Base-by-base conservation (phyloP, 1,284 basidiomycete genomes). In the Heliocybe sulcata region DNA sequence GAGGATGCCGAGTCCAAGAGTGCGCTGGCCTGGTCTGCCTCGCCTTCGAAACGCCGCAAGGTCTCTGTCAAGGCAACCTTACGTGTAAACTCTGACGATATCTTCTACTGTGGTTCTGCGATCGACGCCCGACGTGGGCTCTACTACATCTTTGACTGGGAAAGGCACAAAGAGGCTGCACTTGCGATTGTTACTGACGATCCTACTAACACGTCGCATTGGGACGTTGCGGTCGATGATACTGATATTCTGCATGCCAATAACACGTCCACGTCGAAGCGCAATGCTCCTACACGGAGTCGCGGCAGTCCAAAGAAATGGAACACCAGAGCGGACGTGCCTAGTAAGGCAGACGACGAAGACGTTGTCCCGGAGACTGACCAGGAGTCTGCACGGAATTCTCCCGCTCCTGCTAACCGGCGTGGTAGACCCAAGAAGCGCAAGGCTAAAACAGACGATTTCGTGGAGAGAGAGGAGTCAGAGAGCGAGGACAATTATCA, bases 71-170 rank as follows among this genome's bases (percentile, higher is more conserved):
- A 20, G 19, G 45, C 29, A 47, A 57, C 19, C 23, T 38, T 22
- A 54, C 2, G 47, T 54, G 27, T 26, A 35, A 45, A 67, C 2
- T 58, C 64, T 19, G 67, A 65, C 10, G 61, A 61, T 1, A 79
- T 76, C 56, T 81, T 79, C 57, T 67, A 61, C 60, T 90, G 87
- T 60, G 70, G 72, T n/a, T 70, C 76, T 20, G 85, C 85, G 2
- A 73, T 84, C 19, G 74, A 88, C 61, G 72, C 79, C 10, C 72
- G 69, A 52, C 75, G 78, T 25, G 85, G 84, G 0, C 58, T 87
- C 1, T 88, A 80, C 66, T 90, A 83, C 57, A 67, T 74, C 3
- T 74, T 88, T 54, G 60, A 77, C 54, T 90, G 87, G 87, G 71
- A 74, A 31, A 57, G 56, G 11, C 81, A 83, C 60, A 72, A 65